Conservation (phyloP, 768 basidiomycete species). For the Arthromyces matolae region DNA sequence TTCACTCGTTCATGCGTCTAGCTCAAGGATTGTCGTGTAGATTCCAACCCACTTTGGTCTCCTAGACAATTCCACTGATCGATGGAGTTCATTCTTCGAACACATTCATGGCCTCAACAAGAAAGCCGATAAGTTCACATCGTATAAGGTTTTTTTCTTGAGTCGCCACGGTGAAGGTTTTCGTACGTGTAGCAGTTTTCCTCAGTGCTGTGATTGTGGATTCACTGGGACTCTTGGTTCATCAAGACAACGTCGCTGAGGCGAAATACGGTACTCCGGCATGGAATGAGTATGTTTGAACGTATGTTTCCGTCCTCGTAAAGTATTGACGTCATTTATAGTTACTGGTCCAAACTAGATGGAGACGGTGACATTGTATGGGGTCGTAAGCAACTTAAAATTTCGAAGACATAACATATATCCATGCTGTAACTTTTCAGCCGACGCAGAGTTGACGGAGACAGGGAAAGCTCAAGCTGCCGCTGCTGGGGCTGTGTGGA, state of each 20-base stretch:
- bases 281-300: slow-evolving; percentile 56
- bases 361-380: slow-evolving; percentile 65
- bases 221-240: no score
- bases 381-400: slow-evolving; percentile 55
- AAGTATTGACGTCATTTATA: no score
- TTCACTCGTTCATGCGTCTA: background rate
- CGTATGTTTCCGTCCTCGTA: no score
- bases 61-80: slow-evolving; percentile 40
- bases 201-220: no score
- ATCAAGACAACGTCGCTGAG: slow-evolving; percentile 62
- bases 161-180: slow-evolving; percentile 72
- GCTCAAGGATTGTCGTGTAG: slow-evolving; percentile 27
- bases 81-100: slow-evolving; percentile 46
- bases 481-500: slow-evolving; percentile 44
- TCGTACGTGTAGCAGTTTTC: slow-evolving; percentile 42
- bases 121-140: slow-evolving; percentile 30
- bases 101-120: slow-evolving; percentile 47
- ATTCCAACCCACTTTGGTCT: slow-evolving; percentile 58
- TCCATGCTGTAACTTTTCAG: slow-evolving; percentile 27
- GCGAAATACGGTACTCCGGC: slow-evolving; percentile 52
- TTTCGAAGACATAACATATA: background rate
- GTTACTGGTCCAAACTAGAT: slow-evolving; percentile 60
- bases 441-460: slow-evolving; percentile 62
- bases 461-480: slow-evolving; percentile 56
- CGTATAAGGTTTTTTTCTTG: slow-evolving; percentile 64